These are phyloP conservation scores for Coniochaeta ligniaria DNA, from an alignment of 2,329 filamentous ascomycete genomes.

Conservation along the genomic window DNA sequence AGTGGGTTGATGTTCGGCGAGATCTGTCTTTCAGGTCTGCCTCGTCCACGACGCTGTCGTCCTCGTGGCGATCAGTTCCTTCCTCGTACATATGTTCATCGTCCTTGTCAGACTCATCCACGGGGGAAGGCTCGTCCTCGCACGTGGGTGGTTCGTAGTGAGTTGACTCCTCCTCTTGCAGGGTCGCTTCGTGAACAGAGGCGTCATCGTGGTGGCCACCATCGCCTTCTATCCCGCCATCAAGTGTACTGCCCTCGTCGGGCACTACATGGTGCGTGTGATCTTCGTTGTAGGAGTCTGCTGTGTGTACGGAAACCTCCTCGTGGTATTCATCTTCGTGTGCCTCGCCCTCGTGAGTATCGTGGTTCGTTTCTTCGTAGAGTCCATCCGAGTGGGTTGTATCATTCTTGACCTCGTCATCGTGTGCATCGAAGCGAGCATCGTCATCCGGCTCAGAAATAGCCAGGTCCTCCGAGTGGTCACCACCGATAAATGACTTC, in stretches of 20 bases:
- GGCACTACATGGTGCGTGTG: background rate
- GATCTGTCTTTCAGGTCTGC: constrained; percentile 5
- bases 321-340: constrained; percentile 2
- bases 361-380: background rate
- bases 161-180: background rate
- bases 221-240: background rate
- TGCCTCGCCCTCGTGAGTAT: background rate
- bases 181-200: background rate
- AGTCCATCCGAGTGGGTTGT: background rate
- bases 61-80: background rate
- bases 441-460: background rate
- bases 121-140: background rate
- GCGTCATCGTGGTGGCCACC: background rate
- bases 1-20: constrained; percentile 10
- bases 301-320: background rate
- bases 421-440: background rate
- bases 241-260: background rate
- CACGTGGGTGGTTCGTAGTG: background rate
- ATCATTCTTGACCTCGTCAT: background rate
- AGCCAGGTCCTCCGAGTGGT: background rate
- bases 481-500: background rate
- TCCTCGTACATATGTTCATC: constrained; percentile 7
- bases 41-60: constrained; percentile 1
- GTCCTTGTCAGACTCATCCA: background rate
- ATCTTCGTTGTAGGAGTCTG: background rate